These are phyloP conservation scores for Boletus sp. DNA, from an alignment of 1,284 basidiomycete genomes.

Conservation along the genomic window DNA sequence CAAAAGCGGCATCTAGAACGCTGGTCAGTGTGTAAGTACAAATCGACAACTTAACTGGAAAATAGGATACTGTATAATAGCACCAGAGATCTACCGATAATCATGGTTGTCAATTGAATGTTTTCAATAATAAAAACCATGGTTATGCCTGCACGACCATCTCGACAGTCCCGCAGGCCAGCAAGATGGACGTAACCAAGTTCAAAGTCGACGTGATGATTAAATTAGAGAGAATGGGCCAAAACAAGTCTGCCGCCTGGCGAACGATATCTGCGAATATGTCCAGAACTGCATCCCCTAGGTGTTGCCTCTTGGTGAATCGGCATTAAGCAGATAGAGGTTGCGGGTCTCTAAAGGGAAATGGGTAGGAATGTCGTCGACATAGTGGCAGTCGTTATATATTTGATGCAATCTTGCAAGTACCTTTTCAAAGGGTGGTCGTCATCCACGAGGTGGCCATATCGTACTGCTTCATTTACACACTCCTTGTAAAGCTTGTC, in stretches of 20 bases:
- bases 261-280: conserved; percentile 19
- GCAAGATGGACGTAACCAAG: conserved; percentile 19
- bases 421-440: no score
- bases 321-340: conserved; percentile 25
- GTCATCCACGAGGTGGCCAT: no score
- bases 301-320: conserved; percentile 15
- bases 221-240: conserved; percentile 16
- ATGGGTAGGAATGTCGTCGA: conserved; percentile 27
- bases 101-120: not conserved
- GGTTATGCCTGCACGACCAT: conserved; percentile 12
- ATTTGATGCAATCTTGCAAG: no score
- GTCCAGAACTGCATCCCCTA: conserved; percentile 22
- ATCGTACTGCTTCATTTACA: conserved; percentile 6
- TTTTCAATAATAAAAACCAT: conserved; percentile 5
- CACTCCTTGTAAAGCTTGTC: not conserved
- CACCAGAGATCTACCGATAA: no score
- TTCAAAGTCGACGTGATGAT: conserved; percentile 26
- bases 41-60: no score
- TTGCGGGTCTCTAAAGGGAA: conserved; percentile 15
- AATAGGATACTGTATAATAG: no score
- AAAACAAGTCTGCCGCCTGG: conserved; percentile 13
- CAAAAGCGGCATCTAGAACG: no score
- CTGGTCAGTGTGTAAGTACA: no score
- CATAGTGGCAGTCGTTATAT: no score
- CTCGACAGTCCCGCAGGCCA: conserved; percentile 29